Evolutionary conservation across 2,329 filamentous ascomycete species (phyloP).

Genomic region (Emydomyces testavorans): DNA sequence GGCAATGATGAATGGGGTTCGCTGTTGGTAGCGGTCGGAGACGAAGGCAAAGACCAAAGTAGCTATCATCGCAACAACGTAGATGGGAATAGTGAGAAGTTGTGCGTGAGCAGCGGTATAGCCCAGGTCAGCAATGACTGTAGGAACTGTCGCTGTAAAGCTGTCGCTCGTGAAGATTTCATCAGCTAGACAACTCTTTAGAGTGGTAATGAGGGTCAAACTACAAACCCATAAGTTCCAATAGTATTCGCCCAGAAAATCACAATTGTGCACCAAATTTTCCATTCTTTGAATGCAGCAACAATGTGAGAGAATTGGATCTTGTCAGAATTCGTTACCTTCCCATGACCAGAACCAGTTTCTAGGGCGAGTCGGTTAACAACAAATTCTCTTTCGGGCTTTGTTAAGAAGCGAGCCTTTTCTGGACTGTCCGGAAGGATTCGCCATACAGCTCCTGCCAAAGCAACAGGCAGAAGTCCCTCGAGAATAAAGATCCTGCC

Average conservation of each 20-base stretch:
- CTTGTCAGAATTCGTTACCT: conserved; percentile 22
- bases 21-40: conserved; percentile 22
- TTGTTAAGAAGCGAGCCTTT: conserved; percentile 47
- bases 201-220: conserved; percentile 5
- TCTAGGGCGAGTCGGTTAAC: conserved; percentile 22
- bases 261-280: conserved; percentile 30
- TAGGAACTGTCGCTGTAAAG: conserved; percentile 20
- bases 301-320: conserved; percentile 36
- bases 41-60: conserved; percentile 22
- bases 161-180: conserved; percentile 16
- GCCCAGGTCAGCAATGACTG: conserved; percentile 26
- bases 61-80: conserved; percentile 20
- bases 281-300: conserved; percentile 38
- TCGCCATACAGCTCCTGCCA: conserved; percentile 42
- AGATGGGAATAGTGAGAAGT: conserved; percentile 26
- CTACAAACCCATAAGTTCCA: conserved; percentile 18
- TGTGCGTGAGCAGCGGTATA: conserved; percentile 35
- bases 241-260: conserved; percentile 20
- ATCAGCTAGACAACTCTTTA: background rate
- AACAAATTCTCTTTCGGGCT: conserved; percentile 34
- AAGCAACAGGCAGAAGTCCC: conserved; percentile 39
- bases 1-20: conserved; percentile 35
- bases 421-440: conserved; percentile 57
- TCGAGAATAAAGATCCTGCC: conserved; percentile 37
- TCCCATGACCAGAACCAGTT: conserved; percentile 17